Percentiles rank a stretch among this genome's conserved stretches.
These are phyloP conservation scores for Mycena belliarum DNA, from an alignment of 768 basidiomycete species.

Conservation along the genomic window DNA sequence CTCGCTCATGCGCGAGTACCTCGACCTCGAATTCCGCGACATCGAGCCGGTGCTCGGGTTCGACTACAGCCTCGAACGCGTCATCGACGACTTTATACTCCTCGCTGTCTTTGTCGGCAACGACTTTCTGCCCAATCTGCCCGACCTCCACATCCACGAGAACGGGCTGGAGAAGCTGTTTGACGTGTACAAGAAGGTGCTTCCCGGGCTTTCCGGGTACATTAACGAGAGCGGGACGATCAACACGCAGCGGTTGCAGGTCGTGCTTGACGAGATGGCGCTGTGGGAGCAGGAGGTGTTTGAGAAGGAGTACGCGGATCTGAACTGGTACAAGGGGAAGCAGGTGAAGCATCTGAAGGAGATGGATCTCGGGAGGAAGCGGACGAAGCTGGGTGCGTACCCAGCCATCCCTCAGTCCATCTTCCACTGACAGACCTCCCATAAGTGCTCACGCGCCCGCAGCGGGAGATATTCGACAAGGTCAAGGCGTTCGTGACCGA, in stretches of 20 bases:
- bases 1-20: constrained; percentile 93
- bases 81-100: constrained; percentile 98
- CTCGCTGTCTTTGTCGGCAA: constrained; percentile 97
- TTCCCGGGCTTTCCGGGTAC: constrained; percentile 88
- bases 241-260: constrained; percentile 75
- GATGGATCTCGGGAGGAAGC: constrained; percentile 60
- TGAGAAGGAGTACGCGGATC: constrained; percentile 86
- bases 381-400: constrained; percentile 62
- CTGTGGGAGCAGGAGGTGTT: constrained; percentile 89
- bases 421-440: constrained; percentile 18
- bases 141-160: constrained; percentile 96
- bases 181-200: constrained; percentile 90
- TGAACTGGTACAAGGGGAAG: constrained; percentile 95
- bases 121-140: constrained; percentile 95
- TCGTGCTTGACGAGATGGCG: constrained; percentile 86
- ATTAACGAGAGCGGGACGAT: constrained; percentile 89
- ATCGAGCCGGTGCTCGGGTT: constrained; percentile 71
- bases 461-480: constrained; percentile 76
- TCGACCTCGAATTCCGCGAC: constrained; percentile 90
- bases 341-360: constrained; percentile 72
- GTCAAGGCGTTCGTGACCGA: constrained; percentile 75
- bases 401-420: background rate
- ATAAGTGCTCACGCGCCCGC: constrained; percentile 68
- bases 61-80: constrained; percentile 84
- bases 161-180: constrained; percentile 93